Percentiles rank a stretch among this genome's conserved stretches.
These are phyloP conservation scores for Quercus wislizeni DNA, from an alignment of 306 rosid species.

Conservation along the genomic window DNA sequence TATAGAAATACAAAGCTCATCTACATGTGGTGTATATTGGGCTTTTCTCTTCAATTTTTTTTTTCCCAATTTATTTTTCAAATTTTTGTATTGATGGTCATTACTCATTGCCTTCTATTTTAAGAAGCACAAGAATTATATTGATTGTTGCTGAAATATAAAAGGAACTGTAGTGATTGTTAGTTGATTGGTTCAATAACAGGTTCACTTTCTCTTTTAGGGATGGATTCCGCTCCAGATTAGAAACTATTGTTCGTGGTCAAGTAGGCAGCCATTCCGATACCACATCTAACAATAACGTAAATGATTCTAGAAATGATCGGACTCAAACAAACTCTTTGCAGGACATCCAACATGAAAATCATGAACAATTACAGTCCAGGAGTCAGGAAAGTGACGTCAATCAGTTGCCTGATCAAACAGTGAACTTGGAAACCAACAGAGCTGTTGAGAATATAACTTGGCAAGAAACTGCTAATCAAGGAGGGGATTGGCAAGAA, in stretches of 20 bases:
- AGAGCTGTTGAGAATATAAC: conserved; percentile 43
- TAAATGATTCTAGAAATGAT: conserved; percentile 61
- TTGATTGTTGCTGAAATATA: conserved; percentile 7
- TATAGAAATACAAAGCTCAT: not conserved
- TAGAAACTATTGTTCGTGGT: conserved; percentile 91
- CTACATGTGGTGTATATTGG: not conserved
- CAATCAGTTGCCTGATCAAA: conserved; percentile 51
- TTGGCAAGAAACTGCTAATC: conserved; percentile 71
- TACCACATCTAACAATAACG: conserved; percentile 49
- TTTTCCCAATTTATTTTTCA: not conserved
- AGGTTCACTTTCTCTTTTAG: conserved; percentile 36
- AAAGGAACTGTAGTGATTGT: conserved; percentile 15
- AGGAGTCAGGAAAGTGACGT: conserved; percentile 48
- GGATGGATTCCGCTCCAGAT: conserved; percentile 92
- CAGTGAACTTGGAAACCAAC: conserved; percentile 50
- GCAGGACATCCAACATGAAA: conserved; percentile 50
- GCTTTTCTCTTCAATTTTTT: not conserved
- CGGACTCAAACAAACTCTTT: conserved; percentile 49
- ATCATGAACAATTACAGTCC: conserved; percentile 52
- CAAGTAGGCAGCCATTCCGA: conserved; percentile 71
- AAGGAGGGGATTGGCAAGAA: conserved; percentile 62
- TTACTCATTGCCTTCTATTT: conserved; percentile 12
- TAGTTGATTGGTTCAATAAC: conserved; percentile 30
- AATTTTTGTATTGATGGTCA: not conserved
- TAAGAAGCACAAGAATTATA: conserved; percentile 18